Conservation (phyloP, 2,329 filamentous ascomycete species). For the Aspergillus nomiae region DNA sequence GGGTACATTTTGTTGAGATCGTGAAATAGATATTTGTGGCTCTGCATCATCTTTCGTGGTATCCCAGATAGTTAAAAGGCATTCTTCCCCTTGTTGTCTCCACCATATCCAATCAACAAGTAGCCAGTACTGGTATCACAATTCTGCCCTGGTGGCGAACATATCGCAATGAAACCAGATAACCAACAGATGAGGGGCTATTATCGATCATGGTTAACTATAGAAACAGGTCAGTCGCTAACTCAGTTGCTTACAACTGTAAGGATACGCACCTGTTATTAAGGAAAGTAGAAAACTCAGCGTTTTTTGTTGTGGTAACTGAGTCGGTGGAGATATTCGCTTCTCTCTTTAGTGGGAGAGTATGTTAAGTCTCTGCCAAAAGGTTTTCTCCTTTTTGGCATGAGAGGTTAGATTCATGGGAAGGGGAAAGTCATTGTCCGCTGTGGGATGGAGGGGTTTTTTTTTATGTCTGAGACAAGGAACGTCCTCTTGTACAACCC, state of each 20-base stretch:
- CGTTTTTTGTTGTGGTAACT: conserved; percentile 18
- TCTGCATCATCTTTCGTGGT: neutral
- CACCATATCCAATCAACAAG: conserved; percentile 22
- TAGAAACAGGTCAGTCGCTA: neutral
- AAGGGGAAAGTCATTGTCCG: too few relatives aligned
- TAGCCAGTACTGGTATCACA: conserved; percentile 8
- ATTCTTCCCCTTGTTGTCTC: conserved; percentile 17
- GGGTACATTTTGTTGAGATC: neutral
- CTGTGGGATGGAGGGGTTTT: neutral
- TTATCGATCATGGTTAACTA: neutral
- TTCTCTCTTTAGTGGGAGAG: conserved; percentile 20
- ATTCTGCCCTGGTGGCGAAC: neutral
- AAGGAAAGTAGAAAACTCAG: conserved; percentile 15
- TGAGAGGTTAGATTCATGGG: neutral
- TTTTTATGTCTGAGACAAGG: neutral
- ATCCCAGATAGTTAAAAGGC: conserved; percentile 13
- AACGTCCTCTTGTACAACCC: neutral
- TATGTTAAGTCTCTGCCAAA: conserved; percentile 25
- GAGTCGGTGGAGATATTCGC: conserved; percentile 25
- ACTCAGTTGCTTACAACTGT: neutral
- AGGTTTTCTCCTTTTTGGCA: conserved; percentile 7
- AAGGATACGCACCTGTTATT: conserved; percentile 3
- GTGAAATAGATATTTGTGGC: neutral
- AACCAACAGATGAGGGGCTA: neutral
- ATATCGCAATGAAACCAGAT: neutral